A percentile compares a stretch with the other conserved stretches of the same genome.
These are phyloP conservation scores for Rhodocollybia butyracea DNA, from an alignment of 768 basidiomycete species.

Conservation along the genomic window DNA sequence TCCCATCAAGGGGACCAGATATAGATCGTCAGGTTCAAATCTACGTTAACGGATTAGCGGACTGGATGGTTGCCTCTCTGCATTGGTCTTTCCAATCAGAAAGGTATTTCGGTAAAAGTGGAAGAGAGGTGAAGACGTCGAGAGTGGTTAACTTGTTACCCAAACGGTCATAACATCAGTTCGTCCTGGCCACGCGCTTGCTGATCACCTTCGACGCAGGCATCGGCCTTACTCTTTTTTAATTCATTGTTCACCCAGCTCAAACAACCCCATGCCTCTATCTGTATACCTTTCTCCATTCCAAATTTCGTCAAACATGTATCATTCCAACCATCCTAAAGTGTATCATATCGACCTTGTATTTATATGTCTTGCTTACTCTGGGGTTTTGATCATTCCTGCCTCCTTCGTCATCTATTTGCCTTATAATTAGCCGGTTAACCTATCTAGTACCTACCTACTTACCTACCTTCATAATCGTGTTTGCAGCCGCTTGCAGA, in stretches of 20 bases:
- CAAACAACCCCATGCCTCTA: too few species aligned
- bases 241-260: background rate
- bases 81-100: constrained; percentile 78
- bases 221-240: background rate
- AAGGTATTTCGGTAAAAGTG: constrained; percentile 67
- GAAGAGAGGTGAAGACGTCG: constrained; percentile 50
- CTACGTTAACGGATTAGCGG: constrained; percentile 68
- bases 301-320: too few species aligned
- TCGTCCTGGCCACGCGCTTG: background rate
- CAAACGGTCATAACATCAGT: constrained; percentile 17
- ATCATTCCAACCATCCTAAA: too few species aligned
- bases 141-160: constrained; percentile 58
- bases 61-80: constrained; percentile 75
- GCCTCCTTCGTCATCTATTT: too few species aligned
- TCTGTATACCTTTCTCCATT: too few species aligned
- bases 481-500: too few species aligned
- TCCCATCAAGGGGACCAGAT: constrained; percentile 71
- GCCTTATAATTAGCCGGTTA: too few species aligned
- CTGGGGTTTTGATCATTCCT: too few species aligned
- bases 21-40: constrained; percentile 60
- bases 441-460: too few species aligned
- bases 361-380: too few species aligned
- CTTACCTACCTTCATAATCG: too few species aligned
- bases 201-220: background rate
- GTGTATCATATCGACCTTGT: too few species aligned